Evolutionary conservation across 164 flowering plant species (phyloP).

Genomic region (Nymphaea thermarum): DNA sequence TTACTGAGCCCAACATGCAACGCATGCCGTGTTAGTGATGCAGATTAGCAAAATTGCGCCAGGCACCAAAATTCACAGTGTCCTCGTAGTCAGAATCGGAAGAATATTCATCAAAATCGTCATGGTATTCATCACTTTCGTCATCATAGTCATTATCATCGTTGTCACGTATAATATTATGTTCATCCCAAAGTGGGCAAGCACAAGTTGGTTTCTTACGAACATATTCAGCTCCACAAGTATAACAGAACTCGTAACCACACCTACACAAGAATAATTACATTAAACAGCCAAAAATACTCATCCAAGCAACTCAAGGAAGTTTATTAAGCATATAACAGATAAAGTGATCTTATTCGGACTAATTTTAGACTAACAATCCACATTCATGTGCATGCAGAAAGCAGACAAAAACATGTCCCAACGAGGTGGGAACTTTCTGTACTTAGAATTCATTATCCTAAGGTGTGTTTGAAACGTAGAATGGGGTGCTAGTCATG

Average conservation of each 20-base stretch:
- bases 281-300: neutral
- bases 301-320: neutral
- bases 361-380: neutral
- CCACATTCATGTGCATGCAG: neutral
- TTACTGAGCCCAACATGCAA: too few relatives aligned
- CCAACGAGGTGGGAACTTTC: neutral
- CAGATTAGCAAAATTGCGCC: too few relatives aligned
- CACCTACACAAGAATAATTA: conserved; percentile 33
- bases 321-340: neutral
- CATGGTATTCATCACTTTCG: conserved; percentile 3
- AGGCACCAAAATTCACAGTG: too few relatives aligned
- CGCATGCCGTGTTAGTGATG: too few relatives aligned
- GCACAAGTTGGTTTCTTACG: conserved; percentile 63
- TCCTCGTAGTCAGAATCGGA: neutral
- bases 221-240: conserved; percentile 74
- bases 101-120: neutral
- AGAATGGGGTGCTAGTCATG: too few relatives aligned
- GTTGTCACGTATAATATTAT: conserved; percentile 21
- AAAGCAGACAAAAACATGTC: neutral
- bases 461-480: too few relatives aligned
- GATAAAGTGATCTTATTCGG: neutral
- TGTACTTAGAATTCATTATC: too few relatives aligned
- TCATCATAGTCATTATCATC: conserved; percentile 13
- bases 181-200: conserved; percentile 67
- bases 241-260: conserved; percentile 74